phyloP scores from a whole-genome alignment of 176 grass and related monocot genomes.

The Paspalum notatum region DNA sequence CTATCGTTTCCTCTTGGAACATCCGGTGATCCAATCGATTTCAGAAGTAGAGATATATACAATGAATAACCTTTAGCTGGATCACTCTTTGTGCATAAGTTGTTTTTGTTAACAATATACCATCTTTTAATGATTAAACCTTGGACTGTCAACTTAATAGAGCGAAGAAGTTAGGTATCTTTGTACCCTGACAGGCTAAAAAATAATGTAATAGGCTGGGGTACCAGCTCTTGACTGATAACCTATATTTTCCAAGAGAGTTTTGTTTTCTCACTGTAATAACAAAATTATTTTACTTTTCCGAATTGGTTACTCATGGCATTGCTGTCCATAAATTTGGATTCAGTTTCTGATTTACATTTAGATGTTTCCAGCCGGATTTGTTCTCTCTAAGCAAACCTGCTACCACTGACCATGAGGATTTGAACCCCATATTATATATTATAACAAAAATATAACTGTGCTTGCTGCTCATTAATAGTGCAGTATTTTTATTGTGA shows the following conservation, averaged over 20 bases:
- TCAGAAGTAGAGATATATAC: not conserved
- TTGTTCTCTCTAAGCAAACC: not conserved
- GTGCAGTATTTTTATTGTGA: not conserved
- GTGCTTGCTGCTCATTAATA: conserved; percentile 16
- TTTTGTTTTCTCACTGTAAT: not conserved
- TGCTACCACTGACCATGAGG: not conserved
- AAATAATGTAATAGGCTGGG: not conserved
- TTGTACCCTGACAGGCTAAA: not conserved
- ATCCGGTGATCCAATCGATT: not conserved
- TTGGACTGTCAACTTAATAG: conserved; percentile 9
- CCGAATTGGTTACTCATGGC: not conserved
- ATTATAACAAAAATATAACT: conserved; percentile 18
- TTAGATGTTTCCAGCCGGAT: not conserved
- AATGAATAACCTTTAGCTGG: not conserved
- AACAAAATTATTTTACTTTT: not conserved
- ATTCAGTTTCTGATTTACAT: not conserved
- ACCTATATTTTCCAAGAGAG: not conserved
- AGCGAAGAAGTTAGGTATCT: not conserved
- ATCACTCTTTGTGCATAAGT: not conserved
- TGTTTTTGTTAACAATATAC: not conserved
- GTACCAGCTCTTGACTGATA: not conserved
- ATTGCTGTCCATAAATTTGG: not conserved
- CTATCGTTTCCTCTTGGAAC: not conserved
- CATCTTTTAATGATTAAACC: not conserved
- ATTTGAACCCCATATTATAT: conserved; percentile 11